Base-by-base conservation (phyloP, 345 rosid species). In the Rhodamnia argentea region DNA sequence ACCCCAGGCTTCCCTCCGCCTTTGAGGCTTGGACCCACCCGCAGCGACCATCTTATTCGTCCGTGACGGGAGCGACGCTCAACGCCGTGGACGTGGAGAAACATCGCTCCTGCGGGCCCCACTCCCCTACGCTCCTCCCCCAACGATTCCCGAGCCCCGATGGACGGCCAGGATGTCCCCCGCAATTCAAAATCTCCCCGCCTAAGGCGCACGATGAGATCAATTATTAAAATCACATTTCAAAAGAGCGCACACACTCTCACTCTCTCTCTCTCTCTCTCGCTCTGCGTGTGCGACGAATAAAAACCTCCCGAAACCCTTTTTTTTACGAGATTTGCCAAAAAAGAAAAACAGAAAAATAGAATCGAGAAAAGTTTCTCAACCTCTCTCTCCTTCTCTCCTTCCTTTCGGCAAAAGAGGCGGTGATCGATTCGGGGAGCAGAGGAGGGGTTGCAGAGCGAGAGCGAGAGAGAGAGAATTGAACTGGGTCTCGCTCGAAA, bases 171-270 rank as follows among this genome's bases (percentile, higher is more conserved):
- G 85, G 75, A 56, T 83, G 82, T 40, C 40, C 32, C 50, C 56
- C 20, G 37, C 82, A 60, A 59, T 82, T 86, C 87, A 86, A 83
- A 60, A 64, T 51, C 64, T 52, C 44, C 85, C 47, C 85, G 85
- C 85, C 87, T 83, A 54, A 54, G 82, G 57, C 82, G 60, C n/a
- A 78, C 56, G 82, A 58, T 57, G 40, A 2, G 51, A 78, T 40
- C 23, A 24, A 84, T 53, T 52, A 83, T 54, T 54, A 76, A 57
- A 29, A 44, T 85, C 86, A 8, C 58, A 24, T 29, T 53, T 56
- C 74, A 76, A n/a, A 42, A 14, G 11, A 10, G n/a, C n/a, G n/a
- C 40, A 5, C 83, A 4, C 52, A 0, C 83, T 15, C 52, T n/a
- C n/a, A n/a, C n/a, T 18, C 23, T 6, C 42, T 1, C 75, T 27